Conservation (phyloP, 2,329 filamentous ascomycete genomes). For the Penicillium sp. region DNA sequence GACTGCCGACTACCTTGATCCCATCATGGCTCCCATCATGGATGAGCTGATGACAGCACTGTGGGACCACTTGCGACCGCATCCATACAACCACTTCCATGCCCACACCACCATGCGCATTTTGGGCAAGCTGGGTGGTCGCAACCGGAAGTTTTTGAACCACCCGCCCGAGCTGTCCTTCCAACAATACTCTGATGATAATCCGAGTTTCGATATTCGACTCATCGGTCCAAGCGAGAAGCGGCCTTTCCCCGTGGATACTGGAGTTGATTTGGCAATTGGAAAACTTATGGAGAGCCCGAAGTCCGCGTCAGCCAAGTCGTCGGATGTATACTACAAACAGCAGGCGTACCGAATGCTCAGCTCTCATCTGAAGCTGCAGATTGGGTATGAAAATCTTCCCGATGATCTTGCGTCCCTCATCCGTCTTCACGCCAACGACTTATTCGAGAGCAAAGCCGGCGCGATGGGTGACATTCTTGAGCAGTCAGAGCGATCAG, state of each 20-base stretch:
- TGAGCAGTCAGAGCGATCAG: slow-evolving; percentile 68
- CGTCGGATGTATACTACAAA: slow-evolving; percentile 80
- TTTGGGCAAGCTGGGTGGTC: slow-evolving; percentile 87
- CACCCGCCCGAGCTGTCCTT: slow-evolving; percentile 79
- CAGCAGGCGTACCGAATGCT: slow-evolving; percentile 85
- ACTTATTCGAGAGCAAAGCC: slow-evolving; percentile 68
- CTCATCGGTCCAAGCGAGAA: slow-evolving; percentile 86
- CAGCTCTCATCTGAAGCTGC: slow-evolving; percentile 80
- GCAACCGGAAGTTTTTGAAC: slow-evolving; percentile 92
- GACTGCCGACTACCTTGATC: slow-evolving; percentile 94
- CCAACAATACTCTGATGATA: slow-evolving; percentile 79
- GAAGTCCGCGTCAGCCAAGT: slow-evolving; percentile 54
- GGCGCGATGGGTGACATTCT: slow-evolving; percentile 62
- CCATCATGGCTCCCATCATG: slow-evolving; percentile 98
- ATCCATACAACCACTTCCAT: slow-evolving; percentile 95
- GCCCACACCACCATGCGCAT: slow-evolving; percentile 97
- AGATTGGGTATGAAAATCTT: slow-evolving; percentile 78
- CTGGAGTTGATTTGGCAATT: slow-evolving; percentile 84
- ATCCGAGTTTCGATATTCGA: slow-evolving; percentile 78
- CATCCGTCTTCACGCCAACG: slow-evolving; percentile 82
- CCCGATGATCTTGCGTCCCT: slow-evolving; percentile 83
- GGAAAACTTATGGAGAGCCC: slow-evolving; percentile 77
- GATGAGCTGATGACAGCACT: slow-evolving; percentile 97
- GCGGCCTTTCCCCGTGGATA: slow-evolving; percentile 75
- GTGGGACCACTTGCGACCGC: slow-evolving; percentile 89